These are phyloP conservation scores for Gastrodia elata DNA, from an alignment of 106 monocot genomes.

Conservation along the genomic window DNA sequence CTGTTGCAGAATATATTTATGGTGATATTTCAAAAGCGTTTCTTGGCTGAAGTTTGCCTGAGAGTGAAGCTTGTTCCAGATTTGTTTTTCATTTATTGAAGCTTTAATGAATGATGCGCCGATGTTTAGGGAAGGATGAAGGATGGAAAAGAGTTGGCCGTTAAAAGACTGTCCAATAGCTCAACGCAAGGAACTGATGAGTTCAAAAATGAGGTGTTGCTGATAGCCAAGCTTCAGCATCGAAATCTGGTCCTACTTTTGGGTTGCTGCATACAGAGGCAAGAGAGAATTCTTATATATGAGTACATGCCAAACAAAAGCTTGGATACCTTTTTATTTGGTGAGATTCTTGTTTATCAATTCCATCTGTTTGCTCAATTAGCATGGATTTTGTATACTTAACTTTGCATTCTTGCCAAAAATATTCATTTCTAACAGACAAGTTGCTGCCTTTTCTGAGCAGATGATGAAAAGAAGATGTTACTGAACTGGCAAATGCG, in stretches of 20 bases:
- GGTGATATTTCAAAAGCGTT: too few species aligned
- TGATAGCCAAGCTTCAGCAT: slow-evolving; percentile 34
- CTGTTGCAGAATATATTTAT: too few species aligned
- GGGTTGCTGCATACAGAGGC: slow-evolving; percentile 27
- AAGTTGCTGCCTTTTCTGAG: background rate
- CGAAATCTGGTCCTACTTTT: slow-evolving; percentile 25
- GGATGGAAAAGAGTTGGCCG: slow-evolving; percentile 26
- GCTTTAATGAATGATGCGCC: background rate
- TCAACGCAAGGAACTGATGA: slow-evolving; percentile 27
- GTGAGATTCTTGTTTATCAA: background rate
- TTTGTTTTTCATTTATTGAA: background rate
- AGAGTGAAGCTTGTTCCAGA: background rate
- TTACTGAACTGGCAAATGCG: slow-evolving; percentile 33
- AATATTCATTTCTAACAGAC: background rate
- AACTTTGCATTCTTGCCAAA: too few species aligned
- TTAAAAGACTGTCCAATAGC: slow-evolving; percentile 20
- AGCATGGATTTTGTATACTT: too few species aligned
- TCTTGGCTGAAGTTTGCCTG: background rate
- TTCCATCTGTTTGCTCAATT: too few species aligned
- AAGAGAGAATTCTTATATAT: slow-evolving; percentile 27
- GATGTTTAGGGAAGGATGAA: slow-evolving; percentile 14
- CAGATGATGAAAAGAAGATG: slow-evolving; percentile 8
- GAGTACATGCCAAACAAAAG: slow-evolving; percentile 37
- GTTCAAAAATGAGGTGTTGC: slow-evolving; percentile 28
- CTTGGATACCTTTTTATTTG: slow-evolving; percentile 26